Evolutionary conservation across 2,329 filamentous ascomycete genomes (phyloP).

Genomic region (Aspergillus persii): DNA sequence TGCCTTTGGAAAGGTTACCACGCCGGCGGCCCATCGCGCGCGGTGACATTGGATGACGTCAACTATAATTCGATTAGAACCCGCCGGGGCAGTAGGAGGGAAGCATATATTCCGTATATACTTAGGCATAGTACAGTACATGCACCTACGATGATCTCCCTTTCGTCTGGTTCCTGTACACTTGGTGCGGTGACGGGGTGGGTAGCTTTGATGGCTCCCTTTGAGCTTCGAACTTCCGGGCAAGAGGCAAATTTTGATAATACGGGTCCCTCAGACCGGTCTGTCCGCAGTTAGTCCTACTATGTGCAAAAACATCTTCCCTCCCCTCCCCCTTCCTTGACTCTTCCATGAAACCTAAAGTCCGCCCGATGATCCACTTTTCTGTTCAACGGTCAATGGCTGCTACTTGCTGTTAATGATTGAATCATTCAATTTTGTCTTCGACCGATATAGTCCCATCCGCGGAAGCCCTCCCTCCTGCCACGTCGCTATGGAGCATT

Average conservation of each 20-base stretch:
- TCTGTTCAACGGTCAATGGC: neutral
- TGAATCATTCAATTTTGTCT: neutral
- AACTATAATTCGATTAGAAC: neutral
- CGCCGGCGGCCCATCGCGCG: neutral
- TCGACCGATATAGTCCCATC: neutral
- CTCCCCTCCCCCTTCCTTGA: neutral
- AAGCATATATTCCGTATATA: no score
- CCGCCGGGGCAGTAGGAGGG: no score
- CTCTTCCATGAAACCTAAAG: neutral
- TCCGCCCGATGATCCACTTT: neutral
- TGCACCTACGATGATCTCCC: no score
- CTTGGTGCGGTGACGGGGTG: no score
- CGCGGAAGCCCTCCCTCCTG: neutral
- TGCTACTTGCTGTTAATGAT: neutral
- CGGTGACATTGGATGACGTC: neutral
- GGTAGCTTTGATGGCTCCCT: no score
- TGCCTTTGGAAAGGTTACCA: neutral
- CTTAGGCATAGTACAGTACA: no score
- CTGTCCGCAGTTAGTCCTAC: neutral
- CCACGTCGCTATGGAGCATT: conserved; percentile 7
- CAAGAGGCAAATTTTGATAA: neutral
- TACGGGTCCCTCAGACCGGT: neutral
- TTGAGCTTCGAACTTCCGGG: neutral
- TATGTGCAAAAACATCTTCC: no score
- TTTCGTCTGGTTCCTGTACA: no score